Base-by-base conservation (phyloP, 306 rosid genomes). In the Prunus campanulata region DNA sequence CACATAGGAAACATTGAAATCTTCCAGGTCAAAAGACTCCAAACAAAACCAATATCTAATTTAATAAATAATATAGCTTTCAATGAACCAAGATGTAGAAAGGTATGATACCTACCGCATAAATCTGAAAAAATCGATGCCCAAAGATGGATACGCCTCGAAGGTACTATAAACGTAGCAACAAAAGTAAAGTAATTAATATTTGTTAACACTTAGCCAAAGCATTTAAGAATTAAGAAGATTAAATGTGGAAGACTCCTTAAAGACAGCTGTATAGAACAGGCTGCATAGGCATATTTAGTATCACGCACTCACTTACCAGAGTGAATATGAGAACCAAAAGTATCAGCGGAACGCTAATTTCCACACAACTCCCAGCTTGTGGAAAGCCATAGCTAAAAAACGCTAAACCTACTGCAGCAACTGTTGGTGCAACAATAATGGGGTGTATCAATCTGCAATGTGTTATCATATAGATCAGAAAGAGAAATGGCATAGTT, bases 371-470 rank as follows among this genome's bases (percentile, higher is more conserved):
- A 80, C 88, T 84, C 47, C 96, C 97, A 59, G 97, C 97, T 82
- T 92, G 97, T 32, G 95, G 96, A 85, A 94, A 92, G 24, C 98
- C 98, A 50, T 87, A 94, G 88, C 98, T 90, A 72, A 94, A 94
- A 86, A 94, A 94, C 22, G 98, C 97, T 82, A 94, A 89, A 72
- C 98, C 97, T 64, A 92, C 88, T 3, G 97, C 97, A 47, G 97
- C 97, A 82, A 95, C 93, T 64, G 98, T 90, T 65, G 98, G 98
- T 47, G 98, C 98, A 80, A 95, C 93, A 78, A 95, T 97, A 66
- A 92, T 74, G 51, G 98, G 98, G 81, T 92, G 90, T 91, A 90
- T 87, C 75, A 93, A 70, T 87, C 98, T 93, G 81, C 83, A 86
- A 77, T 20, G 57, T 67, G 48, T 68, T 30, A 48, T 61, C 70